These are phyloP conservation scores for Pseudonitzschia multistriata DNA, from an alignment of 108 stramenopile species.

Conservation along the genomic window DNA sequence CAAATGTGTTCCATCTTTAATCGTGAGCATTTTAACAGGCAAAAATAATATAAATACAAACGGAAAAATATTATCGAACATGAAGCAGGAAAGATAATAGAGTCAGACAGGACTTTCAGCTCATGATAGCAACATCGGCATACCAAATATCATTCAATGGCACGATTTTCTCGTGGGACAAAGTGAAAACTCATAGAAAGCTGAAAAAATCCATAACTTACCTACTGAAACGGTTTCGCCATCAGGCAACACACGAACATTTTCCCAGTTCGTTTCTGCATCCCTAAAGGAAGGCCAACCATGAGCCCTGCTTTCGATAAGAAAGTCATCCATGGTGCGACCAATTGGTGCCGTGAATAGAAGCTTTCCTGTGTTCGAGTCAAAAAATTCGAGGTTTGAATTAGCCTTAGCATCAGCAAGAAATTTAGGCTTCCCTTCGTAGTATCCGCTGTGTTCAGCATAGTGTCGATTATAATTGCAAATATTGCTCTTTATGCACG, in stretches of 20 bases:
- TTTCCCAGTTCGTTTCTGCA: constrained; percentile 73
- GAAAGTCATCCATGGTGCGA: constrained; percentile 73
- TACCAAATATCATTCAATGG: no score
- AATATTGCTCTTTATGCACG: constrained; percentile 67
- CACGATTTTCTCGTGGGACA: no score
- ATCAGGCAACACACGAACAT: constrained; percentile 72
- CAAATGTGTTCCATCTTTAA: constrained; percentile 32
- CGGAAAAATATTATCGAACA: no score
- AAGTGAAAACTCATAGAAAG: neutral
- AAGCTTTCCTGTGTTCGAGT: constrained; percentile 81
- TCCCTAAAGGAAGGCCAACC: constrained; percentile 88
- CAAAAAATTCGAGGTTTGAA: constrained; percentile 68
- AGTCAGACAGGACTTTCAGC: no score
- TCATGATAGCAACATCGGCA: no score
- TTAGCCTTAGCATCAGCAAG: constrained; percentile 41
- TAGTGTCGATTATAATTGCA: constrained; percentile 87
- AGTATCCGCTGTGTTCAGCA: constrained; percentile 54
- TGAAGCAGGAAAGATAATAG: no score
- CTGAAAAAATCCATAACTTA: neutral
- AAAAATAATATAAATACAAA: neutral
- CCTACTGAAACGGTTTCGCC: constrained; percentile 66
- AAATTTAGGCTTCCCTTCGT: constrained; percentile 48
- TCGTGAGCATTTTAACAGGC: neutral
- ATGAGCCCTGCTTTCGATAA: constrained; percentile 47
- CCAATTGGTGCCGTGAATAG: constrained; percentile 77